Evolutionary conservation across 768 basidiomycete species (phyloP), one percentile per base, ranked within the genome.

Genomic region (Amyloporia xantha): DNA sequence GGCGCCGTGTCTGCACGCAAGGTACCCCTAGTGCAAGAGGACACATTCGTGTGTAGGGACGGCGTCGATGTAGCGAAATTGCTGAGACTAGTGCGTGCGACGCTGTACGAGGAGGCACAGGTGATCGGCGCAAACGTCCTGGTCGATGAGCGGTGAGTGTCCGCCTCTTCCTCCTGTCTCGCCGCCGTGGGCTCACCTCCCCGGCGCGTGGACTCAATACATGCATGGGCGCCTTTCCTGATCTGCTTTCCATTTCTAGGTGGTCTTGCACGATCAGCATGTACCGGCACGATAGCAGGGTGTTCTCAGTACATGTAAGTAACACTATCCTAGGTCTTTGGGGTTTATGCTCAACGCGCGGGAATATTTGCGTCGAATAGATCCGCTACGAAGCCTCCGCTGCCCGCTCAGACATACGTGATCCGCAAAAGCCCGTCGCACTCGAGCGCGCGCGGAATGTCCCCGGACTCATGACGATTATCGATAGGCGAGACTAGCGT

Each of bases 381-480:
- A 71, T 88, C 44, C 72, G 69, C 21, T 89, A 89, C 56, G 68
- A 63, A 17, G 86, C 83, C 5, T 71, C 66, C 3, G 81, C 82
- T 4, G 76, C 80, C 2, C 76, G 73, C 44, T 78, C 81, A 2
- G 59, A 65, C 6, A 55, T 55, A 2, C 64, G 69, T 2, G 84
- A 89, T 62, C 78, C 84, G 12, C 74, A 74, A 56, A 71, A 69
- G 21, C 84, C 84, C 1, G 76, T 87, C 21, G 77, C 78, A 1
- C 61, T 86, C 41, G 77, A 84, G 50, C 72, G 76, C 50, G 79
- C 75, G 42, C 74, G 68, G 54, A 73, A 76, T 53, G 72, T 89
- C 5, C 81, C 82, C 2, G 87, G 86, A 7, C 72, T 87, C 25
- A 90, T 89, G 87, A 87, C 83, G 33, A 77, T 88, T 60, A 21